These are phyloP conservation scores for Myochromella boudieri DNA, from an alignment of 768 basidiomycete species.

Conservation along the genomic window DNA sequence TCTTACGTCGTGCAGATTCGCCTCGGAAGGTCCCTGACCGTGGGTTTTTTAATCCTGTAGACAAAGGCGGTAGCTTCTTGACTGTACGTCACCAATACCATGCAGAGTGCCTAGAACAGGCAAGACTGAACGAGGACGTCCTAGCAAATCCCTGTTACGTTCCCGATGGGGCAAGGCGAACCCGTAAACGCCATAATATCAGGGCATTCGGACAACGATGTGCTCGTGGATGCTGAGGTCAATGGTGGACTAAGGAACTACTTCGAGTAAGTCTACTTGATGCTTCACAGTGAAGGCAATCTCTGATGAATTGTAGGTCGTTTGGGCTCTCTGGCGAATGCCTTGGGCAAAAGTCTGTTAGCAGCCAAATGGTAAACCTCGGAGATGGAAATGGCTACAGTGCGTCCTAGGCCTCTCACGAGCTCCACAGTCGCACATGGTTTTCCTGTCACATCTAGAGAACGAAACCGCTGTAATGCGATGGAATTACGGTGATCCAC, in stretches of 20 bases:
- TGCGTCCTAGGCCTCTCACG: conserved; percentile 33
- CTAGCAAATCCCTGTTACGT: conserved; percentile 58
- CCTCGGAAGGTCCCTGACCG: conserved; percentile 41
- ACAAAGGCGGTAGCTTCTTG: conserved; percentile 64
- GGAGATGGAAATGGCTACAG: conserved; percentile 80
- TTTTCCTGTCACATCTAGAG: conserved; percentile 35
- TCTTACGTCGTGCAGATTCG: conserved; percentile 14
- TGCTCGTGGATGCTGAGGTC: conserved; percentile 57
- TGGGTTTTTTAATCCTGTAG: conserved; percentile 61
- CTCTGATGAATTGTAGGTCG: conserved; percentile 52
- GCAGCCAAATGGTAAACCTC: conserved; percentile 68
- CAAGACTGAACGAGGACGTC: conserved; percentile 1
- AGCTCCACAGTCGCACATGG: conserved; percentile 1
- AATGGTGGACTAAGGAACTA: conserved; percentile 83
- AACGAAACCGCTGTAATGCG: conserved; percentile 86
- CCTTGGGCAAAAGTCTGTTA: conserved; percentile 76
- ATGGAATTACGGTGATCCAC: conserved; percentile 79
- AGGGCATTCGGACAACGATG: conserved; percentile 66
- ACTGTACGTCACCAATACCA: conserved; percentile 49
- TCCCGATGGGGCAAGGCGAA: conserved; percentile 76
- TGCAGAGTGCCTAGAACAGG: neutral
- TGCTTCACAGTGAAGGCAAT: neutral
- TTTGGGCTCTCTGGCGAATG: conserved; percentile 77
- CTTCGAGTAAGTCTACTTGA: conserved; percentile 57
- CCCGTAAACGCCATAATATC: conserved; percentile 84